A percentile compares a stretch with the other conserved stretches of the same genome.
phyloP scores from a whole-genome alignment of 1,284 basidiomycete species.

The Termitomyces sp. region DNA sequence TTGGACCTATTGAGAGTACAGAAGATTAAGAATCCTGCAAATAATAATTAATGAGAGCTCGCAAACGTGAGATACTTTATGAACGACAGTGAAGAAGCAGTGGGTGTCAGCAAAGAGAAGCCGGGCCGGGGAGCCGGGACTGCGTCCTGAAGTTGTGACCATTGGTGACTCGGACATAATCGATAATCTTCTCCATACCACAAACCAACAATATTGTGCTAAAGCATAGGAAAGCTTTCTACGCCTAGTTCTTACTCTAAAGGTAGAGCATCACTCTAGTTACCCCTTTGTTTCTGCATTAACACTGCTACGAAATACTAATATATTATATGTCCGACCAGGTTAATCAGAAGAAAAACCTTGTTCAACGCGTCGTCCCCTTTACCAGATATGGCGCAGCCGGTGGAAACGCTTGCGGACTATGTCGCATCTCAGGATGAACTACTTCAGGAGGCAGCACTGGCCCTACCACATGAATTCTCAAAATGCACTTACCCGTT shows the following conservation, averaged over 20 bases:
- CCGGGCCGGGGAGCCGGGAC: background rate
- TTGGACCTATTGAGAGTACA: background rate
- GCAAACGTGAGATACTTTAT: background rate
- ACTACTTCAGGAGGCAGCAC: constrained; percentile 61
- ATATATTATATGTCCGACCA: background rate
- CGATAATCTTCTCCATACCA: background rate
- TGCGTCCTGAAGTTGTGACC: background rate
- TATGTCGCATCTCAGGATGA: constrained; percentile 56
- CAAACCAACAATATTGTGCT: background rate
- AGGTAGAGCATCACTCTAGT: background rate
- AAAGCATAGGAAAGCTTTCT: background rate
- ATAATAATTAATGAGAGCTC: too few species aligned
- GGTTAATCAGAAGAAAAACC: background rate
- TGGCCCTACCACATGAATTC: constrained; percentile 72
- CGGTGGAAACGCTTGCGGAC: constrained; percentile 38
- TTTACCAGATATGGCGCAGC: constrained; percentile 23
- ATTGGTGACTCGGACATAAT: background rate
- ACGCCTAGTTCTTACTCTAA: background rate
- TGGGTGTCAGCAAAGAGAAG: background rate
- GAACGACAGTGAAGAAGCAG: background rate
- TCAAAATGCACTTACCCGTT: constrained; percentile 64
- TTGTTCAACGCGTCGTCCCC: background rate
- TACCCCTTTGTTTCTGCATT: background rate
- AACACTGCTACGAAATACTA: background rate
- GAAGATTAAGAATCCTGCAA: background rate